A percentile compares a stretch with the other conserved stretches of the same genome.
Conservation (phyloP, 257 asterid species). For the Lithospermum erythrorhizon region DNA sequence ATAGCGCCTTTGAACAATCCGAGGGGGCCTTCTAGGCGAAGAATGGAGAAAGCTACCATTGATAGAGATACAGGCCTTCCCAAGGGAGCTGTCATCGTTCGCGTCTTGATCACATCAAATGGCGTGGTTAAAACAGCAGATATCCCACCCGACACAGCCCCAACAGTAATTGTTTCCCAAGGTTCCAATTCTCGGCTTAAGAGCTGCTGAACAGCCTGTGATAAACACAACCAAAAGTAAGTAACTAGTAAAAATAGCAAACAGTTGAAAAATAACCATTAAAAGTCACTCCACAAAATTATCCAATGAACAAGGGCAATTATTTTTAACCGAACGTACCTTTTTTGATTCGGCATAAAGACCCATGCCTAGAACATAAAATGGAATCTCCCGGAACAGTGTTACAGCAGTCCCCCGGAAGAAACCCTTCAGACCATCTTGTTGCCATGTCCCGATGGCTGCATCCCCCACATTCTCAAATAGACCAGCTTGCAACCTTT, state of each 20-base stretch:
- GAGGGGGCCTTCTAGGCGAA: constrained; percentile 57
- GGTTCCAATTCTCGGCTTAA: constrained; percentile 62
- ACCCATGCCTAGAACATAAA: constrained; percentile 94
- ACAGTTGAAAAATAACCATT: too few species aligned
- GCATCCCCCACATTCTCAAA: constrained; percentile 78
- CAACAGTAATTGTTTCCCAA: constrained; percentile 80
- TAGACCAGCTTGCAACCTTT: constrained; percentile 85
- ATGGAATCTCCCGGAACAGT: constrained; percentile 85
- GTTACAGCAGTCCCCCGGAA: constrained; percentile 98
- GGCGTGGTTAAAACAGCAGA: constrained; percentile 79
- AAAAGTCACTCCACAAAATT: too few species aligned
- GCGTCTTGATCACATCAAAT: constrained; percentile 75
- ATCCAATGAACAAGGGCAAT: background rate
- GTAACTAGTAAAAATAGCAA: too few species aligned
- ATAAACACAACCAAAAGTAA: constrained; percentile 1
- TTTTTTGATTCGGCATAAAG: constrained; percentile 94
- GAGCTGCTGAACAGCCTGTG: constrained; percentile 48
- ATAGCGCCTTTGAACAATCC: constrained; percentile 79
- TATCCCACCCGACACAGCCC: constrained; percentile 81
- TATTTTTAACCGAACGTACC: constrained; percentile 21
- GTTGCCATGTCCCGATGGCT: constrained; percentile 69
- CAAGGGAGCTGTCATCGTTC: constrained; percentile 61
- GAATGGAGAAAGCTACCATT: constrained; percentile 39
- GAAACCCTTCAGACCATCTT: constrained; percentile 78
- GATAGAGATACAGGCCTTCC: constrained; percentile 43